Evolutionary conservation across 352 stramenopile genomes (phyloP), one percentile per base, ranked within the genome.

Genomic region (Phytophthora tentaculata): DNA sequence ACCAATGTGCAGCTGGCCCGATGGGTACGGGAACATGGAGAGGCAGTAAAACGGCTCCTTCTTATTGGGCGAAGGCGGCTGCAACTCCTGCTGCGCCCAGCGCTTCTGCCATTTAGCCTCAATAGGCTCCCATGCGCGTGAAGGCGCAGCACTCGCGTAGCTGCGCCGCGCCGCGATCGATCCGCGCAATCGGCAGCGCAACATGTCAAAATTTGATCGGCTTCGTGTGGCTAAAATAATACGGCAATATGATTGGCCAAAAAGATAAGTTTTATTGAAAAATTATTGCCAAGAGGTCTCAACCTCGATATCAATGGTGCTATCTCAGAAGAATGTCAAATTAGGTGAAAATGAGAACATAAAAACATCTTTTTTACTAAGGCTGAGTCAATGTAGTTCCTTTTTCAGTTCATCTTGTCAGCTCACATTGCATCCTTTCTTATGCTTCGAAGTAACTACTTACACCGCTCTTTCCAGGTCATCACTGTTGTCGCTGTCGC

Each of bases 11-110:
- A 99, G 74, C 57, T 96, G 89, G 1, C 90, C 90, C 6, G 97
- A 99, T 44, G 98, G 98, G 76, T 99, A 99, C 29, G 98, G 98
- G 71, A 99, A 99, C 98, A 99, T 99, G 74, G 90, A 77, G 66
- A 98, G 82, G 52, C 91, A 94, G 73, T 98, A 98, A 69, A 91
- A 95, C 44, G 80, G 78, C 39, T 84, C 68, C 69, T 91, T 90
- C 28, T 44, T 50, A 35, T 35, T 29, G 29, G n/a, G 6, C 7
- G 41, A 51, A 8, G 39, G 7, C 26, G 32, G 43, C 24, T 67
- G 50, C 23, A 51, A 22, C 37, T 72, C 51, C 51, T 60, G 51
- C 37, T 79, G 71, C 37, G 60, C 69, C 85, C 85, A 93, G 37
- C 72, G 80, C 72, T 83, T 73, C 61, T 93, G 85, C 85, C 85